These are phyloP conservation scores for Podila minutissima DNA, from an alignment of 192 early-diverging fungal species.

Conservation along the genomic window DNA sequence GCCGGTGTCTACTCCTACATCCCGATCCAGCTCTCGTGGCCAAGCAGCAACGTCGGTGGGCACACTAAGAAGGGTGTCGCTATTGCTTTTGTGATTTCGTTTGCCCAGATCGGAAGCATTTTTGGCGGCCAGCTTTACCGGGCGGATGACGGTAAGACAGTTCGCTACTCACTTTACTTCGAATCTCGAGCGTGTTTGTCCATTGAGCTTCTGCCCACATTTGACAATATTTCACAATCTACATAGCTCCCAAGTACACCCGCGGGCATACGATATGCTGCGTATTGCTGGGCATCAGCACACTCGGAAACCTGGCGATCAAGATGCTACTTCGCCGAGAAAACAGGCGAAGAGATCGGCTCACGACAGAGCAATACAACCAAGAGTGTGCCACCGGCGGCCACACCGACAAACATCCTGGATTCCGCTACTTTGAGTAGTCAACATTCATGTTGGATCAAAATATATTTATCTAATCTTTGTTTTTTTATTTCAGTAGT, in stretches of 20 bases:
- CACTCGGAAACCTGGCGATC: background rate
- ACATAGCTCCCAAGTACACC: background rate
- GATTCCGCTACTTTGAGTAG: conserved; percentile 1
- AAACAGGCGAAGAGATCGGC: background rate
- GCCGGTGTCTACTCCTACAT: conserved; percentile 24
- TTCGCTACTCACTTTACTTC: background rate
- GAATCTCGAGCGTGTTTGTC: too few species aligned
- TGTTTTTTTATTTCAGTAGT: background rate
- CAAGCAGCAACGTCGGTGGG: conserved; percentile 66
- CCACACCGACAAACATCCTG: conserved; percentile 3
- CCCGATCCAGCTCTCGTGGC: conserved; percentile 58
- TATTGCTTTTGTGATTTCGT: conserved; percentile 64
- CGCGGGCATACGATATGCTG: conserved; percentile 5
- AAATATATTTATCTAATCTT: background rate
- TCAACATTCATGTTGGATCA: too few species aligned
- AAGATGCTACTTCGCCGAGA: background rate
- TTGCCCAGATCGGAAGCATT: conserved; percentile 72
- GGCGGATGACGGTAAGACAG: conserved; percentile 46
- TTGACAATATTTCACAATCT: background rate
- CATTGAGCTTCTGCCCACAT: background rate
- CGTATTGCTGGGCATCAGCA: background rate
- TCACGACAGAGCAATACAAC: conserved; percentile 3
- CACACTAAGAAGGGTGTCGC: conserved; percentile 70
- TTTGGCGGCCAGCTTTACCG: conserved; percentile 77
- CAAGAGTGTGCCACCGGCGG: background rate